Evolutionary conservation across 495 filamentous ascomycete genomes (phyloP).

Genomic region (Geoglossum glabrum): DNA sequence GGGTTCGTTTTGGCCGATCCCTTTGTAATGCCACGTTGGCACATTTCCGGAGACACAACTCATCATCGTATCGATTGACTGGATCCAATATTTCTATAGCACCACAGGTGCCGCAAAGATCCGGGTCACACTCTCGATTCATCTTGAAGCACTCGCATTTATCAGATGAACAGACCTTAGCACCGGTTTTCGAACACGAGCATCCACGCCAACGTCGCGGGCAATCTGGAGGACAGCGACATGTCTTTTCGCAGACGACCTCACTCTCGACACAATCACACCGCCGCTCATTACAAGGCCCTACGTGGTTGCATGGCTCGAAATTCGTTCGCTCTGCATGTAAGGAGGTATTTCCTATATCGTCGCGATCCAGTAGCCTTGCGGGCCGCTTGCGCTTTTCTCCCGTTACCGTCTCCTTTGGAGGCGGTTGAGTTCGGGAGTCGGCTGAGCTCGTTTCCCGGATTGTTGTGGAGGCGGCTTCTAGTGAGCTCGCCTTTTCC

Average conservation of each 20-base stretch:
- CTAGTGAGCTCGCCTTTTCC: not conserved
- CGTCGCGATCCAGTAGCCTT: not conserved
- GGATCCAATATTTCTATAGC: slow-evolving; percentile 41
- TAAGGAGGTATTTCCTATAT: not conserved
- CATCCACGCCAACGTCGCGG: slow-evolving; percentile 46
- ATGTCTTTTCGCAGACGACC: slow-evolving; percentile 47
- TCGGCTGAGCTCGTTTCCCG: not conserved
- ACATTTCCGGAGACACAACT: slow-evolving; percentile 29
- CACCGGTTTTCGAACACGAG: slow-evolving; percentile 27
- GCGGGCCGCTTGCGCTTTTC: not conserved
- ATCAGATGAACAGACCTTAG: slow-evolving; percentile 29
- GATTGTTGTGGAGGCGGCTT: not conserved
- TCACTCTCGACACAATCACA: slow-evolving; percentile 33
- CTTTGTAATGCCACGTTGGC: slow-evolving; percentile 43
- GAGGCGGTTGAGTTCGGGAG: not conserved
- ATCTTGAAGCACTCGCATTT: slow-evolving; percentile 36
- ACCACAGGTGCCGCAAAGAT: slow-evolving; percentile 45
- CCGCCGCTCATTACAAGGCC: slow-evolving; percentile 18
- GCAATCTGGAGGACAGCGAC: slow-evolving; percentile 38
- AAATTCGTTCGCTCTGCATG: slow-evolving; percentile 7
- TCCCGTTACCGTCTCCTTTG: not conserved
- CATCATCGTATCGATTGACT: slow-evolving; percentile 31
- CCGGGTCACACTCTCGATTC: slow-evolving; percentile 52
- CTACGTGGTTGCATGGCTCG: slow-evolving; percentile 20
- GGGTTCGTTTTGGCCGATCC: slow-evolving; percentile 32